Evolutionary conservation across 73 alveolate species (phyloP).

Genomic region (Paramecium sonneborni): DNA sequence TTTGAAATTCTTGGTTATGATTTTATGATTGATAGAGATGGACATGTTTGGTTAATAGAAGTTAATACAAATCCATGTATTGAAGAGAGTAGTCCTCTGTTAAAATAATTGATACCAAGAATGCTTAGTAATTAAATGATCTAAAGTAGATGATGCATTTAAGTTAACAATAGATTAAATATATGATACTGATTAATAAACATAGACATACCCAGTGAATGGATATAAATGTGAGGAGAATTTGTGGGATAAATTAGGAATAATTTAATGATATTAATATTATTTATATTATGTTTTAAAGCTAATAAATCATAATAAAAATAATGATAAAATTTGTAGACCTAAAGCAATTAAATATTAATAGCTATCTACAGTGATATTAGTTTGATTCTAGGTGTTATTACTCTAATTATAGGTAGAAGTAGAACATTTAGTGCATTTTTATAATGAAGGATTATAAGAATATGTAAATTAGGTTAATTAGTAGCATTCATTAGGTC

Average conservation of each 20-base stretch:
- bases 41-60: slow-evolving; percentile 86
- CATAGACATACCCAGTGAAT: background rate
- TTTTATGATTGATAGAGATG: slow-evolving; percentile 86
- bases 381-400: background rate
- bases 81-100: slow-evolving; percentile 69
- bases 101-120: slow-evolving; percentile 54
- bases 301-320: background rate
- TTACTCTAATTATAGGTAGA: background rate
- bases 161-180: background rate
- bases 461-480: background rate
- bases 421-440: background rate
- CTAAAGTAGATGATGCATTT: slow-evolving; percentile 65
- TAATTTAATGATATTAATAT: background rate
- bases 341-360: background rate
- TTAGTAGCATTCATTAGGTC: background rate
- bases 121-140: slow-evolving; percentile 20
- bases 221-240: background rate
- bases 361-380: background rate
- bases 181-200: background rate
- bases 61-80: slow-evolving; percentile 92
- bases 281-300: background rate
- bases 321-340: background rate
- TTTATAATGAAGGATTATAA: background rate
- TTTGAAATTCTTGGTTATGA: slow-evolving; percentile 91
- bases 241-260: background rate